Percentiles rank a stretch among this genome's conserved stretches.
These are phyloP conservation scores for Dendrobium catenatum DNA, from an alignment of 106 monocot species.

Conservation along the genomic window DNA sequence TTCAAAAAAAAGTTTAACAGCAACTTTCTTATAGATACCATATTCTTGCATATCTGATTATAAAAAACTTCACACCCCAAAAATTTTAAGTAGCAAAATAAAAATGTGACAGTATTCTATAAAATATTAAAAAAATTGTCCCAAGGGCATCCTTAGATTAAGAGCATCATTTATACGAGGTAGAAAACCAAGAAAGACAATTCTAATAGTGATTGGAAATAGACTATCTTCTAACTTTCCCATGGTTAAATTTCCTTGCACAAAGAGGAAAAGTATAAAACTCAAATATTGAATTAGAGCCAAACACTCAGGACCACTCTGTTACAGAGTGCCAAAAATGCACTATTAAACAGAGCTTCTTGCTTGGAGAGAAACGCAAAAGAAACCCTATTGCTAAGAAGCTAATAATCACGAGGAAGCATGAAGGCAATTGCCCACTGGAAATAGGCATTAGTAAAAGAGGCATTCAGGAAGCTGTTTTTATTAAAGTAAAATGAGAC, in stretches of 20 bases:
- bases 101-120: no score
- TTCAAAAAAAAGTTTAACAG: no score
- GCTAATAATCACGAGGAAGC: background rate
- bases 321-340: background rate
- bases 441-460: background rate
- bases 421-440: background rate
- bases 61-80: no score
- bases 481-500: background rate
- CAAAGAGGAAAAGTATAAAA: background rate
- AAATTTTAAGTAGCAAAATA: no score
- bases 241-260: background rate
- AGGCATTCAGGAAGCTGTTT: background rate
- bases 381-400: no score
- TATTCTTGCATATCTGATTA: no score
- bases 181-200: no score
- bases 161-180: no score
- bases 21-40: no score
- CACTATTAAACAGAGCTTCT: background rate
- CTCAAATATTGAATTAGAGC: background rate
- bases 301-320: background rate
- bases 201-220: background rate
- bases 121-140: no score
- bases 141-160: no score
- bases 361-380: background rate
- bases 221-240: background rate